Evolutionary conservation across 228 moss, liverwort and hornwort species (phyloP), one percentile per base, ranked within the genome.

Genomic region (Sphagnum magellanicum): DNA sequence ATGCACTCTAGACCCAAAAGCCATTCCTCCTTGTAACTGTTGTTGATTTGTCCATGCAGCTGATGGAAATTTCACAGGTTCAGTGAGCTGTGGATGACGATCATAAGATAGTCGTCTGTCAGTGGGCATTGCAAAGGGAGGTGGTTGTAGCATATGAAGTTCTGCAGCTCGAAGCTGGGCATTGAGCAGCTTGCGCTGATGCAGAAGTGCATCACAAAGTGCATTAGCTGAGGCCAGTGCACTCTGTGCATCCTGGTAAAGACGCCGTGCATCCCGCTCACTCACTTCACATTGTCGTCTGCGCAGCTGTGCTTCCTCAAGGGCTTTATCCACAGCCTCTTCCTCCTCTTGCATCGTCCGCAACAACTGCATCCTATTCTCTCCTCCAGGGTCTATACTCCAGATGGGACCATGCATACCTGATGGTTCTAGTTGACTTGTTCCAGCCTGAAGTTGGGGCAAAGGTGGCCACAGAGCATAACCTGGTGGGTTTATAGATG

Each of bases 271-370:
- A 69, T 68, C 73, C 46, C 92, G 78, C 69, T 90, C 88, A 74
- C 73, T 76, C 8, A 75, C 64, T 83, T 92, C 92, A 78, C 88
- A 88, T 63, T 62, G 55, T 70, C 80, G 82, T 74, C 92, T 82
- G 50, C 72, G 69, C 65, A 67, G 63, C 75, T 81, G 92, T 51
- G 88, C 86, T 73, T 81, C 86, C 71, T 90, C 90, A 16, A 92
- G 78, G 69, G 82, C 79, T 68, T 72, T 90, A 60, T 93, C 92
- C 66, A 93, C 79, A 53, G 52, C 69, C 53, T 90, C 88, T 76
- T 93, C 92, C 70, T 92, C 88, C 67, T 79, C 79, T 74, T 84
- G 82, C 66, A 93, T 64, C n/a, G 69, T 76, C 74, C 81, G 74
- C 50, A 78, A 50, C 13, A 75, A 70, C 47, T 51, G 52, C 72